phyloP scores from a whole-genome alignment of 2,329 filamentous ascomycete genomes.

The Colletotrichum brevisporum region DNA sequence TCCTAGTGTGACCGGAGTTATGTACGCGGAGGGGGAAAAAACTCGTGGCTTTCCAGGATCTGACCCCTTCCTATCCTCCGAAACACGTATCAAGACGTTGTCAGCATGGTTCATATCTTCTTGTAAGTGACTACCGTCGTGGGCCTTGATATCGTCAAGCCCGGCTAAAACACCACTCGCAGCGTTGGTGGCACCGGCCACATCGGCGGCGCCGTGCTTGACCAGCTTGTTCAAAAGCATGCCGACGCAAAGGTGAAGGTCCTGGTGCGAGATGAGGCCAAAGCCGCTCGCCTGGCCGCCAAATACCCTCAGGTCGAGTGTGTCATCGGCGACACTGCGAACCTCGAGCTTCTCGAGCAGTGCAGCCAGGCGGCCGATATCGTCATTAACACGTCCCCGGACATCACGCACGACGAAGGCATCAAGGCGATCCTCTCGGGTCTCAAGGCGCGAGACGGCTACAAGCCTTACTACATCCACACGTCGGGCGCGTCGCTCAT shows the following conservation, averaged over 20 bases:
- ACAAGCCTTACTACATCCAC: slow-evolving; percentile 24
- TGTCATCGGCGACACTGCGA: slow-evolving; percentile 15
- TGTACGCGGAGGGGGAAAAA: slow-evolving; percentile 16
- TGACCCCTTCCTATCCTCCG: not conserved
- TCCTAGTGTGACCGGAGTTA: no score
- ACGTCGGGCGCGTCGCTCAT: slow-evolving; percentile 25
- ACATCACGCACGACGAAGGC: slow-evolving; percentile 23
- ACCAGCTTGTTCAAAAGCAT: slow-evolving; percentile 7
- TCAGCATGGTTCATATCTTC: slow-evolving; percentile 26
- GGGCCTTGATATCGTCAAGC: not conserved
- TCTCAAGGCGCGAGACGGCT: slow-evolving; percentile 16
- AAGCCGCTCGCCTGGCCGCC: slow-evolving; percentile 15
- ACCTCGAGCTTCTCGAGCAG: slow-evolving; percentile 8
- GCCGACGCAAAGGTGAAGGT: slow-evolving; percentile 14
- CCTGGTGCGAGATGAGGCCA: slow-evolving; percentile 17
- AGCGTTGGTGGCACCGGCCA: slow-evolving; percentile 25
- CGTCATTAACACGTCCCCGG: slow-evolving; percentile 19
- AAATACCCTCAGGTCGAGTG: slow-evolving; percentile 7
- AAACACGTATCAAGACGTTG: not conserved
- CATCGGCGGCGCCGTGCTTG: slow-evolving; percentile 23
- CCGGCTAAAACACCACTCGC: not conserved
- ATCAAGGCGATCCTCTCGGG: slow-evolving; percentile 23
- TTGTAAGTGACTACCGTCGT: not conserved
- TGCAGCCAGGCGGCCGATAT: slow-evolving; percentile 16
- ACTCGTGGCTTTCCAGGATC: slow-evolving; percentile 20